A percentile compares a stretch with the other conserved stretches of the same genome.
phyloP scores from a whole-genome alignment of 1,284 basidiomycete genomes.

The Moniliella sp. region DNA sequence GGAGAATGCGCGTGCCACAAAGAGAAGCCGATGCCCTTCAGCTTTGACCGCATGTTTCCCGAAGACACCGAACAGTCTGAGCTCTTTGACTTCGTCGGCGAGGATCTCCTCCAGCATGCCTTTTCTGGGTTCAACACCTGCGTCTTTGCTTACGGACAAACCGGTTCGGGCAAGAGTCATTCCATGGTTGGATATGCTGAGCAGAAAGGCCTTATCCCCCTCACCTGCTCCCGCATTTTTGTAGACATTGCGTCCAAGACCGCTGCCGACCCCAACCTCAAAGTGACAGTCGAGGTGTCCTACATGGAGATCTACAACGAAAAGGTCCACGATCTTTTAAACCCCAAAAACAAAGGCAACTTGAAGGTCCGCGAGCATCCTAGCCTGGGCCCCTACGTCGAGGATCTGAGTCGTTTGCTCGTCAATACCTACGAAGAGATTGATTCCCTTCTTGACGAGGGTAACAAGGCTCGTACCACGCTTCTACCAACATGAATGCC shows the following conservation, averaged over 20 bases:
- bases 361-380: slow-evolving; percentile 90
- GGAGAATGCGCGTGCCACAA: slow-evolving; percentile 17
- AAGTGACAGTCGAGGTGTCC: slow-evolving; percentile 79
- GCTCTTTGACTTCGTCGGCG: slow-evolving; percentile 77
- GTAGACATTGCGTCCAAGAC: slow-evolving; percentile 49
- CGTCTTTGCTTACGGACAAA: slow-evolving; percentile 29
- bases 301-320: slow-evolving; percentile 70
- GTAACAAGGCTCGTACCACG: slow-evolving; percentile 50
- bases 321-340: slow-evolving; percentile 79
- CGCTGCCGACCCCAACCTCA: slow-evolving; percentile 47
- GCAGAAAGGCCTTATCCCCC: slow-evolving; percentile 90
- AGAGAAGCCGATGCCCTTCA: slow-evolving; percentile 27
- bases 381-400: slow-evolving; percentile 61
- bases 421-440: slow-evolving; percentile 79
- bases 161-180: slow-evolving; percentile 20
- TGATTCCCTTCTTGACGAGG: slow-evolving; percentile 97
- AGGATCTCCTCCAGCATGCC: slow-evolving; percentile 77
- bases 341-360: slow-evolving; percentile 88
- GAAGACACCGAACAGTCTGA: slow-evolving; percentile 41
- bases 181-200: slow-evolving; percentile 43
- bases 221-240: slow-evolving; percentile 81
- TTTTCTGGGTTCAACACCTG: slow-evolving; percentile 90
- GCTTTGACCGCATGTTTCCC: slow-evolving; percentile 22
- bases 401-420: slow-evolving; percentile 78
- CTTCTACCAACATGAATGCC: slow-evolving; percentile 28